Evolutionary conservation across 805 yeast genomes (phyloP), one percentile per base, ranked within the genome.

Genomic region (Yarrowia hollandica): DNA sequence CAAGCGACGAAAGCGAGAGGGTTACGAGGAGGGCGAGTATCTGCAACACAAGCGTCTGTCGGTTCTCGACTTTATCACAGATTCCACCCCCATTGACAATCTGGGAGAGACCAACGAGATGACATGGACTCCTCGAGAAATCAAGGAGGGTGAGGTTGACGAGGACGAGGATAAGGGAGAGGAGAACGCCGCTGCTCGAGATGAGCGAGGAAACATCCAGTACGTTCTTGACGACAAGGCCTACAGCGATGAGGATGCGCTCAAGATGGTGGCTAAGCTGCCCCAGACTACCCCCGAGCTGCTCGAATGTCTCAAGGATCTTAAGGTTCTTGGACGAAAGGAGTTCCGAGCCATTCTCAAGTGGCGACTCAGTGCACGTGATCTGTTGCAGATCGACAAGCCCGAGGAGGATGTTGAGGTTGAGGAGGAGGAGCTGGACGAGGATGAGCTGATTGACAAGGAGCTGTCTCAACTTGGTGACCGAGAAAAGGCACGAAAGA

Each of bases 21-120:
- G 99, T 82, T 94, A 94, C 74, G 97, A 88, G 61, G 98, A 92
- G 68, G 97, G 95, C 54, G 96, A 94, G 68, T 82, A 86, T 67
- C 70, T 80, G 23, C 78, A 79, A 63, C 87, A 82, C 69, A 91
- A 90, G 67, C 81, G 84, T 9, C 77, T 82, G 76, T 82, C 89
- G 14, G 76, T 90, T 7, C 71, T 90, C 70, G 97, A 92, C 5
- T 91, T 94, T 74, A 82, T 94, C 41, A 84, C 78, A 67, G 79
- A 83, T 61, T 92, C 85, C 37, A 96, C 87, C 62, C 95, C 97
- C 10, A 88, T 94, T 41, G 85, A 84, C 63, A 77, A 85, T 62
- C 78, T 94, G 60, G 99, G 97, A 59, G 76, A 82, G 28, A 78
- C 84, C 64, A 85, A 84, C 62, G 81, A 79, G 68, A 81, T 94